These are phyloP conservation scores for Mucor plumbeus DNA, from an alignment of 371 early-diverging fungal species.

Conservation along the genomic window DNA sequence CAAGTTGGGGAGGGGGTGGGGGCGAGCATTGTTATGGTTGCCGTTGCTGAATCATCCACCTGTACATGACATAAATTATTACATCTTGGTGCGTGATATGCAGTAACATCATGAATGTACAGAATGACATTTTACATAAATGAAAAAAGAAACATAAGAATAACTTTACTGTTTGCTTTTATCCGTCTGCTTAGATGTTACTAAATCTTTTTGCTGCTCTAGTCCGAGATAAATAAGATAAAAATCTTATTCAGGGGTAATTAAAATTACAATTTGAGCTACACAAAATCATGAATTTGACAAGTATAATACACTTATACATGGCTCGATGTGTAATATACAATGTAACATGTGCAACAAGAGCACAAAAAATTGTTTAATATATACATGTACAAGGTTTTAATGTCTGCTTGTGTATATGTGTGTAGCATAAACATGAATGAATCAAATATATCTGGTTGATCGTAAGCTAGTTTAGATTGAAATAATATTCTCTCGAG, in stretches of 20 bases:
- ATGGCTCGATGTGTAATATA: not conserved
- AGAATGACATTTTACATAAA: constrained; percentile 3
- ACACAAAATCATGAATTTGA: not conserved
- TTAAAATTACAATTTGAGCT: not conserved
- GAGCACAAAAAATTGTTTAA: too few species aligned
- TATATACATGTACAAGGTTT: too few species aligned
- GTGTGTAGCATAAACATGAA: not conserved
- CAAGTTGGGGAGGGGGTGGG: too few species aligned
- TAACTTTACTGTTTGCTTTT: not conserved
- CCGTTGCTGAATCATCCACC: not conserved
- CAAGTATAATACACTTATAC: not conserved
- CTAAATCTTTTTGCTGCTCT: too few species aligned
- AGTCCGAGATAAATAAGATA: not conserved
- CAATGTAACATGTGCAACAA: too few species aligned
- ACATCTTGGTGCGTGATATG: not conserved
- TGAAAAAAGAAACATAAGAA: constrained; percentile 7
- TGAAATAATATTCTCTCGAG: not conserved
- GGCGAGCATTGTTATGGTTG: not conserved
- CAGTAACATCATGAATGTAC: not conserved
- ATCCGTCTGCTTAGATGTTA: not conserved
- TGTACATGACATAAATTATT: not conserved
- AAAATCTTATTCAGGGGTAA: not conserved
- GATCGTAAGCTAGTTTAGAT: not conserved
- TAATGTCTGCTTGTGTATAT: too few species aligned
- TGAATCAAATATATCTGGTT: not conserved